These are phyloP conservation scores for Podospora anserina DNA, from an alignment of 495 filamentous ascomycete genomes.

Conservation along the genomic window DNA sequence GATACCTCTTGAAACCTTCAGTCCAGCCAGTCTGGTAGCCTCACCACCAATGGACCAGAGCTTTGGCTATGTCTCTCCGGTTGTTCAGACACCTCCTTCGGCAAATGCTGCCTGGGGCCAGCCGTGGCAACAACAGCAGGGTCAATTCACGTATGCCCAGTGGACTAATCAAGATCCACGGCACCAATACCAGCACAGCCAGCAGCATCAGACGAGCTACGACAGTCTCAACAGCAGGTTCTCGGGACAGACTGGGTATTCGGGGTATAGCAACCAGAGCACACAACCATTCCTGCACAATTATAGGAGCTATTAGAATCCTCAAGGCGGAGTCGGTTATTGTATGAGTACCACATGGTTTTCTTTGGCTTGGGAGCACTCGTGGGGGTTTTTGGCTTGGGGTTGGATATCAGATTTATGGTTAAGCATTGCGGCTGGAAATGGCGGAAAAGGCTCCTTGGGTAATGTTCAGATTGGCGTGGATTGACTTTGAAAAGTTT, in stretches of 20 bases:
- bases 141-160: slow-evolving; percentile 3
- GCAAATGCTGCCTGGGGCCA: slow-evolving; percentile 2
- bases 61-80: not conserved
- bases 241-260: slow-evolving; percentile 14
- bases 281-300: slow-evolving; percentile 16
- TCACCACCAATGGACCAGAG: not conserved
- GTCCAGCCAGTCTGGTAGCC: not conserved
- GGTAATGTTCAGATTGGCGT: not conserved
- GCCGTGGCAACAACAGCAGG: not conserved
- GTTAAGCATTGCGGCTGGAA: not conserved
- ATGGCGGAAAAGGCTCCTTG: not conserved
- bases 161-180: slow-evolving; percentile 12
- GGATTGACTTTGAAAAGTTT: not conserved
- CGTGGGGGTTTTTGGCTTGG: not conserved
- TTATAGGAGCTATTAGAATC: slow-evolving; percentile 4
- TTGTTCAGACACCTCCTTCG: not conserved
- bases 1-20: slow-evolving; percentile 9
- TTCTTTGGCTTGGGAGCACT: not conserved
- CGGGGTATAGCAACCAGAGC: slow-evolving; percentile 17
- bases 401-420: not conserved
- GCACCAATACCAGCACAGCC: not conserved
- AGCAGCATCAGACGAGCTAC: slow-evolving; percentile 16
- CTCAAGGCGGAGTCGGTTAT: not conserved
- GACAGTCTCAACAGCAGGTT: slow-evolving; percentile 23
- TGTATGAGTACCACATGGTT: not conserved